Evolutionary conservation across 2,329 filamentous ascomycete species (phyloP).

Genomic region (Microcyclospora tardicrescens): DNA sequence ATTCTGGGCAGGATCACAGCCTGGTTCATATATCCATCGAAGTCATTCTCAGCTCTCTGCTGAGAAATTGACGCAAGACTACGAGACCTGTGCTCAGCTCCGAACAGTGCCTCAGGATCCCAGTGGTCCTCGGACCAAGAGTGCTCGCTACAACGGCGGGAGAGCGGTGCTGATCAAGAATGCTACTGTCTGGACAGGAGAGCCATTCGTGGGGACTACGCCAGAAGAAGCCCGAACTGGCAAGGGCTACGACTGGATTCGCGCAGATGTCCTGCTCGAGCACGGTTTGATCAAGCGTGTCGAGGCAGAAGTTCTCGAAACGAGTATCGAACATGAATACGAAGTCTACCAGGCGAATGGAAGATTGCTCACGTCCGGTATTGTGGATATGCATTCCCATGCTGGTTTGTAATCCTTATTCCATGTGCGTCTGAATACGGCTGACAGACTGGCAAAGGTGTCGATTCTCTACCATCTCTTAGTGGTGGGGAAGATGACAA

Average conservation of each 20-base stretch:
- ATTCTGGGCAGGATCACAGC: slow-evolving; percentile 55
- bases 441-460: slow-evolving; percentile 8
- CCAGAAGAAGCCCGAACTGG: slow-evolving; percentile 43
- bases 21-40: slow-evolving; percentile 48
- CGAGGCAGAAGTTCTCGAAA: slow-evolving; percentile 29
- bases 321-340: slow-evolving; percentile 35
- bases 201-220: slow-evolving; percentile 41
- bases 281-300: slow-evolving; percentile 49
- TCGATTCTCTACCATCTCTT: slow-evolving; percentile 44
- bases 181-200: slow-evolving; percentile 53
- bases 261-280: slow-evolving; percentile 48
- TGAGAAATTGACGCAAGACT: slow-evolving; percentile 40
- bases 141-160: slow-evolving; percentile 47
- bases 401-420: slow-evolving; percentile 28
- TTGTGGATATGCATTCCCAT: slow-evolving; percentile 62
- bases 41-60: slow-evolving; percentile 48
- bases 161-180: slow-evolving; percentile 52
- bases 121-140: slow-evolving; percentile 42
- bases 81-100: slow-evolving; percentile 44
- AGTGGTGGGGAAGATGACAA: slow-evolving; percentile 47
- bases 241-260: slow-evolving; percentile 47
- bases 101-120: slow-evolving; percentile 44
- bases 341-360: slow-evolving; percentile 46
- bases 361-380: slow-evolving; percentile 50
- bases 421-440: too few species aligned